These are phyloP conservation scores for Crassisporium funariophilum DNA, from an alignment of 768 basidiomycete genomes.

Conservation along the genomic window DNA sequence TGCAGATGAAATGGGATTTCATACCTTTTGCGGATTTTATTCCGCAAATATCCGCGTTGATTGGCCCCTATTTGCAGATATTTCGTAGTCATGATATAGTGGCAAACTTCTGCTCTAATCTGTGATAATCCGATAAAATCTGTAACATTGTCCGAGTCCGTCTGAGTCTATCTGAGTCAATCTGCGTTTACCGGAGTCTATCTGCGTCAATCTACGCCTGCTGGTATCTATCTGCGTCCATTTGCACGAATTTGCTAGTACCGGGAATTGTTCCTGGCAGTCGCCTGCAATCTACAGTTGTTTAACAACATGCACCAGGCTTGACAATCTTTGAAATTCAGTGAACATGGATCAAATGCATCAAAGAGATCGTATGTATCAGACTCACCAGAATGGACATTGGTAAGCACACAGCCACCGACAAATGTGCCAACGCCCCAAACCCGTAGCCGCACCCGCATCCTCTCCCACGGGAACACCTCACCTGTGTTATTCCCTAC, in stretches of 20 bases:
- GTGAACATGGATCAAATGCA: background rate
- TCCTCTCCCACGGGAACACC: too few relatives aligned
- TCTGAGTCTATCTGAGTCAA: too few relatives aligned
- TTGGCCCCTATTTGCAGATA: background rate
- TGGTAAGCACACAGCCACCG: too few relatives aligned
- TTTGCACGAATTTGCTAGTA: too few relatives aligned
- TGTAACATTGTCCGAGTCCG: too few relatives aligned
- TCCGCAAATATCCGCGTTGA: background rate
- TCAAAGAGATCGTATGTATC: background rate
- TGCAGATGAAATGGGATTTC: background rate
- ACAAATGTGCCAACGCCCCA: too few relatives aligned
- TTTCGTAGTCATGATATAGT: background rate
- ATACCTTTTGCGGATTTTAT: conserved; percentile 1
- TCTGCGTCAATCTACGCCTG: too few relatives aligned
- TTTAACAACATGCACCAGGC: background rate
- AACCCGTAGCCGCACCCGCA: too few relatives aligned
- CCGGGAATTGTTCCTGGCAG: background rate
- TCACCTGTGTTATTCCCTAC: too few relatives aligned
- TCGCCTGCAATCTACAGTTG: background rate
- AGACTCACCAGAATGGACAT: background rate
- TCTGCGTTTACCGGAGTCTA: background rate
- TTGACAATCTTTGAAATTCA: background rate
- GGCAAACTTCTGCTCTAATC: background rate
- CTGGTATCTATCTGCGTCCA: too few relatives aligned
- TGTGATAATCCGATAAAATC: background rate